Base-by-base conservation (phyloP, 1,139 yeast species). In the Yamadazyma diospyri region DNA sequence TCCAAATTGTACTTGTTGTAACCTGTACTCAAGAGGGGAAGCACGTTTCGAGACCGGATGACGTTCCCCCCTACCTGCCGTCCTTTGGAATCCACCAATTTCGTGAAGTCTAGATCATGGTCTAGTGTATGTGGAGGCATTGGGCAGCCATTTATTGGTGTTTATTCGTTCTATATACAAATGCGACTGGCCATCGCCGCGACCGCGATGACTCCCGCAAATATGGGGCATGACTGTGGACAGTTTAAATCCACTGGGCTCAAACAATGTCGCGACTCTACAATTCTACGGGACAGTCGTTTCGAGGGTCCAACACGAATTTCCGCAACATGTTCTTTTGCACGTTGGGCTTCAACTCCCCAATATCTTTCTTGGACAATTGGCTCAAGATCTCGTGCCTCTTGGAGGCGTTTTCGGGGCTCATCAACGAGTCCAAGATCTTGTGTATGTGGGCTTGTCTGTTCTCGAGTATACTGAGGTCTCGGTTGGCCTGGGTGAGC, bases 321-420 rank as follows among this genome's bases (percentile, higher is more conserved):
- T 64, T 68, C 38, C 74, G 57, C 47, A 69, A 53, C 16, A 67
- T 47, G 46, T 68, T 69, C 51, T 62, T 68, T 32, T 54, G 57
- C n/a, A 62, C 54, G 37, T 45, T 44, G 23, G 55, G 52, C 32
- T 51, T 51, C 14, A 64, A 43, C 16, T 43, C 40, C 4, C 50
- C 55, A 10, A 52, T 45, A 4, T 15, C 55, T 7, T 52, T 51
- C 36, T 56, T 57, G 29, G 62, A 46, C 30, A 55, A 32, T 23
- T 40, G 24, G 9, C 41, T 30, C 47, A 67, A 57, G 20, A 68
- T 56, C 16, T 47, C 42, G 13, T 41, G 42, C 35, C 66, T 53
- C 28, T 49, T 47, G 3, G 43, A 42, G 4, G 47, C 25, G 36
- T 55, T 51, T 37, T 63, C 62, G 5, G 52, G 55, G 23, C 51